Percentiles rank a stretch among this genome's conserved stretches.
phyloP scores from a whole-genome alignment of 441 rosid genomes.

The Dalechampia spathulata region DNA sequence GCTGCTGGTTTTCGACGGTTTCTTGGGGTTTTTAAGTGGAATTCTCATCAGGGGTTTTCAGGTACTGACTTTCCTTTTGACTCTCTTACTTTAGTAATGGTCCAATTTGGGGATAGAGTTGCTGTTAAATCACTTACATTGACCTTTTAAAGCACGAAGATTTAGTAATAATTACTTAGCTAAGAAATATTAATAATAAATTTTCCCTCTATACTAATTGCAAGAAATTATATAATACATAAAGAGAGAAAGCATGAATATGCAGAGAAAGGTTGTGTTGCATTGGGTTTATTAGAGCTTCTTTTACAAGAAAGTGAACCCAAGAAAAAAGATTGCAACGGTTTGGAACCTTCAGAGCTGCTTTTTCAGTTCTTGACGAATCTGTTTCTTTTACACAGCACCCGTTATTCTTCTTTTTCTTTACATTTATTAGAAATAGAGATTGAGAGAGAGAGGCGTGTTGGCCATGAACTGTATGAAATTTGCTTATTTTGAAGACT shows the following conservation, averaged over 20 bases:
- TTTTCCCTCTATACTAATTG: too few species aligned
- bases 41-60: conserved; percentile 8
- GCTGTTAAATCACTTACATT: conserved; percentile 3
- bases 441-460: conserved; percentile 9
- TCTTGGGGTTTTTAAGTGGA: conserved; percentile 2
- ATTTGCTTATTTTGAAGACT: conserved; percentile 1
- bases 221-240: too few species aligned
- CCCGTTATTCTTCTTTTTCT: conserved; percentile 12
- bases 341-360: conserved; percentile 36
- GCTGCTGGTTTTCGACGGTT: neutral
- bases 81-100: neutral
- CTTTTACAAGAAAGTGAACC: conserved; percentile 29
- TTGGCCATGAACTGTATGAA: conserved; percentile 6
- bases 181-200: too few species aligned
- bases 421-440: neutral
- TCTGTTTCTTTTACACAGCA: conserved; percentile 15
- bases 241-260: too few species aligned
- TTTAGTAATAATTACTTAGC: conserved; percentile 4
- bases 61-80: neutral
- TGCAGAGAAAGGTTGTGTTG: conserved; percentile 19
- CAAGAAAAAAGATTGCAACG: conserved; percentile 25
- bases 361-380: conserved; percentile 14
- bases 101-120: conserved; percentile 5
- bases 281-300: conserved; percentile 18
- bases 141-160: conserved; percentile 2